Evolutionary conservation across 2,329 filamentous ascomycete species (phyloP).

Genomic region (Periconia macrospinosa): DNA sequence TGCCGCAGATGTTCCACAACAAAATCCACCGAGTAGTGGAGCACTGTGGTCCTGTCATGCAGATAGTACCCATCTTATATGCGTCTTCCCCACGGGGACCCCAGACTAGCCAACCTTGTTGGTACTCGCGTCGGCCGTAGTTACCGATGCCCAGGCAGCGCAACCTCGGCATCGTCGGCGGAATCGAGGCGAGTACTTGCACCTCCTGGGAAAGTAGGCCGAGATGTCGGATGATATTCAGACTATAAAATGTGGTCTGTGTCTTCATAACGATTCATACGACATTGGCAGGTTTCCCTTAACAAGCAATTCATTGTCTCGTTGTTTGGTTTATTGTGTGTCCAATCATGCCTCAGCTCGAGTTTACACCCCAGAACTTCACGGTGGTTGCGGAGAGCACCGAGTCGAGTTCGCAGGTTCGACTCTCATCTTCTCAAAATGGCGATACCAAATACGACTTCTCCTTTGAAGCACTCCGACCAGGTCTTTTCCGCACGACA

Average conservation of each 20-base stretch:
- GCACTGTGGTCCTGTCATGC: background rate
- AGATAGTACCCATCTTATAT: constrained; percentile 3
- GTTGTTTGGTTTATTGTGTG: background rate
- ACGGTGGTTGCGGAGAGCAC: constrained; percentile 25
- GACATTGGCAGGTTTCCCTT: background rate
- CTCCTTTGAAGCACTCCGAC: constrained; percentile 63
- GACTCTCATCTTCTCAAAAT: background rate
- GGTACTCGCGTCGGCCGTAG: constrained; percentile 19
- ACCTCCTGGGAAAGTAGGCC: background rate
- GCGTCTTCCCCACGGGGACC: constrained; percentile 28
- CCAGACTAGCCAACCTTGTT: constrained; percentile 11
- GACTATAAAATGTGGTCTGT: background rate
- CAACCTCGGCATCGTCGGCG: background rate
- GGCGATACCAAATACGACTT: constrained; percentile 51
- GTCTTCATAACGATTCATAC: background rate
- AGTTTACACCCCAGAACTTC: constrained; percentile 47
- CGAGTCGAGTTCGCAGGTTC: constrained; percentile 9
- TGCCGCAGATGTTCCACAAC: background rate
- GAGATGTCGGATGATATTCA: background rate
- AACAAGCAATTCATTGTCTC: background rate
- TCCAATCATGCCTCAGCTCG: constrained; percentile 53
- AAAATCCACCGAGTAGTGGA: constrained; percentile 10
- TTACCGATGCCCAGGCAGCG: constrained; percentile 16
- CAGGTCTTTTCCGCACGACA: constrained; percentile 68
- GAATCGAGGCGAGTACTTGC: background rate